Evolutionary conservation across 208 protist species (phyloP).

Genomic region (Entamoeba dispar): DNA sequence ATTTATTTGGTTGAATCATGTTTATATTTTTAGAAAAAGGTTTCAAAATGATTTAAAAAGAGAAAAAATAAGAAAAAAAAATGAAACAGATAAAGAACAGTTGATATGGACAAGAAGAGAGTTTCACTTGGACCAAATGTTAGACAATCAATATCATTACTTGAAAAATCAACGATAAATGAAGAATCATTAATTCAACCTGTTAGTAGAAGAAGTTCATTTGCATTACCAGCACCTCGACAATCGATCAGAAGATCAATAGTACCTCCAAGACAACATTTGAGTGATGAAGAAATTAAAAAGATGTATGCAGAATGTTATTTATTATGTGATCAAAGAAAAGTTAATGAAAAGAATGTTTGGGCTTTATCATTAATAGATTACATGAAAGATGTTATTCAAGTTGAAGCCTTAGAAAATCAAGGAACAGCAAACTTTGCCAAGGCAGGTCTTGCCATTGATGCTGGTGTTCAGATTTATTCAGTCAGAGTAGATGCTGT

Average conservation of each 20-base stretch:
- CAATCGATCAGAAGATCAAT: neutral
- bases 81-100: neutral
- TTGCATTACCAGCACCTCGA: neutral
- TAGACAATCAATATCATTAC: neutral
- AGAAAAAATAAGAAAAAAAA: neutral
- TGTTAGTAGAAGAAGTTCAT: neutral
- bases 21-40: no score
- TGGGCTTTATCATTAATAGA: neutral
- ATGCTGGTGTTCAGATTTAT: neutral
- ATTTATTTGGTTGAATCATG: no score
- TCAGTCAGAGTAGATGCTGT: neutral
- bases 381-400: neutral
- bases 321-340: neutral
- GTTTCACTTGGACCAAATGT: neutral
- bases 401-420: neutral
- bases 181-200: neutral
- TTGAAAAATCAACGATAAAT: neutral
- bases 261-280: neutral
- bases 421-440: neutral
- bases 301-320: neutral
- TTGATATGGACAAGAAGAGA: neutral
- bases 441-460: neutral
- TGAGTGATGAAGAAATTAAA: neutral
- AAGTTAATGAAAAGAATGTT: neutral
- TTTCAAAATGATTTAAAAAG: neutral